These are phyloP conservation scores for Pholiota microspora DNA, from an alignment of 768 basidiomycete species.

Conservation along the genomic window DNA sequence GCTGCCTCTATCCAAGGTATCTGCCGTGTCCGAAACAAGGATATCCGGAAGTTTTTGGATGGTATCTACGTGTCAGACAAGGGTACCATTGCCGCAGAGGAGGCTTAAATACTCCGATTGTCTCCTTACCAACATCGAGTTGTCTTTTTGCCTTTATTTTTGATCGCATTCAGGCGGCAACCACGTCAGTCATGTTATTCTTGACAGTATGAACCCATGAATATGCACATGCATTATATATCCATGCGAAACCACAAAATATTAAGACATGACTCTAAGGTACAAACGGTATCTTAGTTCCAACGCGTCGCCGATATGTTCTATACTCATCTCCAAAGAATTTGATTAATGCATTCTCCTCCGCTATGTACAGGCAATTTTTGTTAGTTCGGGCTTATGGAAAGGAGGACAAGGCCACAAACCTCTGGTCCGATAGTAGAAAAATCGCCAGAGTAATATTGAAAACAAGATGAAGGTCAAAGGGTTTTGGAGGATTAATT, in stretches of 20 bases:
- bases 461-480: slow-evolving; percentile 66
- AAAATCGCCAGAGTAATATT: slow-evolving; percentile 81
- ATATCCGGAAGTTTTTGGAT: slow-evolving; percentile 98
- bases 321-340: slow-evolving; percentile 93
- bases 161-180: background rate
- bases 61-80: slow-evolving; percentile 90
- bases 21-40: slow-evolving; percentile 98
- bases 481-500: slow-evolving; percentile 87
- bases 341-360: slow-evolving; percentile 72
- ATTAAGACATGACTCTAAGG: slow-evolving; percentile 35
- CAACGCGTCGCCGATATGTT: slow-evolving; percentile 69
- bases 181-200: background rate
- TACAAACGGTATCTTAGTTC: slow-evolving; percentile 88
- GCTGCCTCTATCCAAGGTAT: slow-evolving; percentile 97
- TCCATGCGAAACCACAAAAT: background rate
- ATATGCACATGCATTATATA: slow-evolving; percentile 6
- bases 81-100: slow-evolving; percentile 56
- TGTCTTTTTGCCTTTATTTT: background rate
- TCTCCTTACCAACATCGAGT: slow-evolving; percentile 7
- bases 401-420: slow-evolving; percentile 24
- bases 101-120: slow-evolving; percentile 22
- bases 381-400: background rate
- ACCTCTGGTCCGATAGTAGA: slow-evolving; percentile 79
- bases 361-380: slow-evolving; percentile 45
- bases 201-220: slow-evolving; percentile 1